Percentiles rank a stretch among this genome's conserved stretches.
Conservation (phyloP, 805 yeast species). For the Myxozyma udenii region DNA sequence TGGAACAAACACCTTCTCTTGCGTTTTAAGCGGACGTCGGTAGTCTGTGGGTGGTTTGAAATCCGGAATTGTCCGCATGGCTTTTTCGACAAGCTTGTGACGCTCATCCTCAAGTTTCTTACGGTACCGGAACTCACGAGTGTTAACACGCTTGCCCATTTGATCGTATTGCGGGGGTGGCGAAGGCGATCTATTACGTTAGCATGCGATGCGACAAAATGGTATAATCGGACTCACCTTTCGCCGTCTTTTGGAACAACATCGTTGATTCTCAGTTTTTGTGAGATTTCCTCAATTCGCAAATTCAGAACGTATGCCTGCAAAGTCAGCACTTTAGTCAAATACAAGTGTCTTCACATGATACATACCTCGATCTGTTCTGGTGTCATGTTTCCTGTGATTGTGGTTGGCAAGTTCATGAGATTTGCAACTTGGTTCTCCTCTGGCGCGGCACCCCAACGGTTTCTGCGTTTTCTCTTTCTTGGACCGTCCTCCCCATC, state of each 20-base stretch:
- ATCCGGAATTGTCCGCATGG: constrained; percentile 67
- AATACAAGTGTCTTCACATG: neutral
- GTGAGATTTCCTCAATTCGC: constrained; percentile 77
- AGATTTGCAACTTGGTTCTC: constrained; percentile 35
- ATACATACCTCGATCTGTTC: constrained; percentile 63
- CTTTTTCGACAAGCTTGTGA: constrained; percentile 70
- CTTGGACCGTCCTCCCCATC: constrained; percentile 5
- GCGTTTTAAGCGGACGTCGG: constrained; percentile 63
- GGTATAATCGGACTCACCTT: constrained; percentile 36
- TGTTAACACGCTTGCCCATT: constrained; percentile 78
- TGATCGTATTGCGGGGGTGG: constrained; percentile 91
- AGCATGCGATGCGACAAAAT: neutral
- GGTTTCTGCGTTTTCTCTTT: constrained; percentile 28
- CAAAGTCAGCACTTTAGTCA: neutral
- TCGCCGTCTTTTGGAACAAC: constrained; percentile 47
- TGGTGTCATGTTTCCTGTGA: constrained; percentile 53
- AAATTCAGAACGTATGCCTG: constrained; percentile 57
- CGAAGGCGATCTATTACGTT: constrained; percentile 70
- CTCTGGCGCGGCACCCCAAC: constrained; percentile 36
- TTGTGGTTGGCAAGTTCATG: constrained; percentile 41
- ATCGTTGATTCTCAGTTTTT: constrained; percentile 51
- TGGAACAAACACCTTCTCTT: constrained; percentile 82
- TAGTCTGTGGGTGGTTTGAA: constrained; percentile 80
- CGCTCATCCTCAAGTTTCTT: constrained; percentile 73
- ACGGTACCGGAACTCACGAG: constrained; percentile 66